Conservation (phyloP, 1,139 yeast species). For the Zygosaccharomyces sapae region DNA sequence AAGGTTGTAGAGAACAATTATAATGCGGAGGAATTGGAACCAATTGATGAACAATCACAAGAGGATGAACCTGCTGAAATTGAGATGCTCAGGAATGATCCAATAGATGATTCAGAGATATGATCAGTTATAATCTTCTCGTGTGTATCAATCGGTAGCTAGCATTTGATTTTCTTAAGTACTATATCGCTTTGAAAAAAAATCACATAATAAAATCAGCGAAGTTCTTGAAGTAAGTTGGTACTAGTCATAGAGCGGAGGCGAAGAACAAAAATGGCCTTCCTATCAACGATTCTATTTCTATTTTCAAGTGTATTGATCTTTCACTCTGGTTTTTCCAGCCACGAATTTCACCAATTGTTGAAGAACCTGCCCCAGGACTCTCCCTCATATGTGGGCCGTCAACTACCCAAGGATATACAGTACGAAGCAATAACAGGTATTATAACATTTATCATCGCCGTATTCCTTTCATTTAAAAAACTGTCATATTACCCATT, state of each 20-base stretch:
- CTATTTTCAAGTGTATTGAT: conserved; percentile 19
- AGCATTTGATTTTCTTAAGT: conserved; percentile 1
- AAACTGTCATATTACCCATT: conserved; percentile 26
- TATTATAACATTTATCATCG: conserved; percentile 24
- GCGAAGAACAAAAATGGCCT: neutral
- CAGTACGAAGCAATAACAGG: conserved; percentile 29
- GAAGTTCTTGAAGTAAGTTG: neutral
- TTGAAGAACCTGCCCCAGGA: conserved; percentile 17
- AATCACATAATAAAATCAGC: neutral
- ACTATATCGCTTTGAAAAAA: conserved; percentile 3
- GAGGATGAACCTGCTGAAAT: conserved; percentile 12
- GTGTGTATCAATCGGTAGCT: conserved; percentile 2
- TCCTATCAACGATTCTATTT: conserved; percentile 1
- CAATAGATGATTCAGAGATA: conserved; percentile 16
- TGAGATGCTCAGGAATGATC: conserved; percentile 13
- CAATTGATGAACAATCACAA: conserved; percentile 8
- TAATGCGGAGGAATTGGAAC: conserved; percentile 1
- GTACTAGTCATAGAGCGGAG: neutral
- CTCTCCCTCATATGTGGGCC: conserved; percentile 4
- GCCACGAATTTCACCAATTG: conserved; percentile 34
- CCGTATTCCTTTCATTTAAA: conserved; percentile 28
- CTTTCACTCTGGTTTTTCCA: conserved; percentile 35
- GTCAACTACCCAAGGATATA: conserved; percentile 31
- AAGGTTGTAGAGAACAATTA: neutral
- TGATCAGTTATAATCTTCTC: neutral